Evolutionary conservation across 176 grass and related monocot species (phyloP).

Genomic region (Zoysia japonica): DNA sequence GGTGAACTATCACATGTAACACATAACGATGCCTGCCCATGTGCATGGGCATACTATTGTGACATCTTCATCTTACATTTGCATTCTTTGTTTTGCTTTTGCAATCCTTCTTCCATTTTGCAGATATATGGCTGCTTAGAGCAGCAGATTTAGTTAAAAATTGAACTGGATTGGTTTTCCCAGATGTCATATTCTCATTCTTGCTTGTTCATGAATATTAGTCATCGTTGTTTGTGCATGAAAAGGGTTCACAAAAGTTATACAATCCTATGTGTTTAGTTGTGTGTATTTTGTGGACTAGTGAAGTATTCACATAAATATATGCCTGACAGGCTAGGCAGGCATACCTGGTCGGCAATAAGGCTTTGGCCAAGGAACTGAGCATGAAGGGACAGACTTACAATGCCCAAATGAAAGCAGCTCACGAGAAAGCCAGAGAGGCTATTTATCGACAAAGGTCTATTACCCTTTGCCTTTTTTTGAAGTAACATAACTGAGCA

Average conservation of each 20-base stretch:
- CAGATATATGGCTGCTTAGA: too few species aligned
- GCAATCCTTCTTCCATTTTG: too few species aligned
- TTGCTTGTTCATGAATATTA: background rate
- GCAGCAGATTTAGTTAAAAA: too few species aligned
- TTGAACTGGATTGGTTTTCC: too few species aligned
- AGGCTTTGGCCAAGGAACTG: constrained; percentile 91
- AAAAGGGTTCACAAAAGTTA: too few species aligned
- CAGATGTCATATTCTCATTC: background rate
- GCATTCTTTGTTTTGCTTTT: too few species aligned
- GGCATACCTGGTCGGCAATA: constrained; percentile 89
- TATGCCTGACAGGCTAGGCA: constrained; percentile 66
- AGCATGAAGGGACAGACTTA: constrained; percentile 85
- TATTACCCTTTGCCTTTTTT: constrained; percentile 3
- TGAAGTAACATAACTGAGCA: too few species aligned
- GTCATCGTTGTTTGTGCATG: background rate
- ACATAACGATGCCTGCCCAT: background rate
- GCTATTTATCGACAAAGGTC: constrained; percentile 86
- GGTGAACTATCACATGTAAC: background rate
- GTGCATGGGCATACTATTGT: too few species aligned
- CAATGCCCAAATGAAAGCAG: constrained; percentile 85
- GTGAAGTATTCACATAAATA: constrained; percentile 22
- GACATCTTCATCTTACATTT: too few species aligned
- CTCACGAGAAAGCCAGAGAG: constrained; percentile 98
- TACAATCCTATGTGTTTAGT: constrained; percentile 12
- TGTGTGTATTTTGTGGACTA: background rate